Evolutionary conservation across 768 basidiomycete genomes (phyloP), one percentile per base, ranked within the genome.

Genomic region (Amanita rimosa): DNA sequence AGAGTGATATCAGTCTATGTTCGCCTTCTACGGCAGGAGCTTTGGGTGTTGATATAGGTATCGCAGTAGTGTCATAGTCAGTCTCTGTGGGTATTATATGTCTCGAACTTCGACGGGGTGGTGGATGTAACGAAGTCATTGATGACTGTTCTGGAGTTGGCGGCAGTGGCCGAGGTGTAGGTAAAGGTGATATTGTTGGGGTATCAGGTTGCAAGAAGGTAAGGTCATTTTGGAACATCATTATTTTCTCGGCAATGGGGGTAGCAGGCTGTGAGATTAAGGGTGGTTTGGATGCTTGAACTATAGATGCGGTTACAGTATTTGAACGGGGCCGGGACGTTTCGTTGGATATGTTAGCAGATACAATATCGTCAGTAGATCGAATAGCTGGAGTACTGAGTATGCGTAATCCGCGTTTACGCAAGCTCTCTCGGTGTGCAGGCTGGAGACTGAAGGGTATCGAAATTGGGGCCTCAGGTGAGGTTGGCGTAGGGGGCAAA

Each of bases 181-280:
- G 59, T n/a, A 60, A 36, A 17, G 60, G 53, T 13, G 71, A 68
- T 44, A 71, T 66, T 17, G 67, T 63, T 1, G 78, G 74, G 1
- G 74, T 71, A 24, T 72, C 60, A 44, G 79, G 65, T 48, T 76
- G 72, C 22, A 85, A 65, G 57, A 86, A 86, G 58, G 75, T 78
- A 24, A 76, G 71, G 52, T 85, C 76, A 40, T 79, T 72, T 46
- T 64, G 65, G 50, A 66, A 63, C 22, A 59, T 50, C 13, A 70
- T 71, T 52, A 83, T 85, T 43, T 75, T 83, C 57, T 81, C 82
- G 8, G 77, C 79, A 19, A 83, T 78, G n/a, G 77, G 78, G n/a
- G 75, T 74, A 4, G 61, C 50, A 10, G 71, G 72, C 19, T 67
- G 58, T 1, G 56, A 33, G 16, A 51, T 36, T 39, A 46, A 22